Evolutionary conservation across 371 early-diverging fungal species (phyloP), one percentile per base, ranked within the genome.

Genomic region (Smittium culicis): DNA sequence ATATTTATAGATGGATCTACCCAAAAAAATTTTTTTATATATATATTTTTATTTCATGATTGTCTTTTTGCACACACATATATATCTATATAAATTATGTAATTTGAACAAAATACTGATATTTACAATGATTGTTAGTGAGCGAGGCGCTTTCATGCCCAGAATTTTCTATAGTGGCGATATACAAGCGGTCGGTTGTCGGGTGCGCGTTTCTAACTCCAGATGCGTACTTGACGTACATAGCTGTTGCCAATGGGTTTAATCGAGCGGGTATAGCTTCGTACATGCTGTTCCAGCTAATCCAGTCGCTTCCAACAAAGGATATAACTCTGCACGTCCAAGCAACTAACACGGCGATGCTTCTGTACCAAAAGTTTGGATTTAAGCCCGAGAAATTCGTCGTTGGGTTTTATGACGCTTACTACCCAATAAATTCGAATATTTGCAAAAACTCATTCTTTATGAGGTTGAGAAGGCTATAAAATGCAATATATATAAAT

Each of bases 201-300:
- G 96, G 92, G 11, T 92, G 93, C 78, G 94, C 90, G 0, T 91
- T 96, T 70, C 88, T 93, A 84, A 91, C 94, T 1, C 94, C 96
- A 0, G 92, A 91, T 45, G 90, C 89, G 1, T 96, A 96, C 71
- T 84, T 95, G 45, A 88, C 94, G 14, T 96, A 92, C 70, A 79
- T 96, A 60, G 89, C 88, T 17, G 94, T 96, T 8, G 74, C 81
- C 1, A 85, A 88, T 16, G 94, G 92, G 14, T 96, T 94, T 93
- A 85, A 86, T 64, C 80, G 82, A 54, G 85, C 85, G 0, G 91
- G 92, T 16, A 87, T 94, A 68, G 95, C 88, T 67, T 85, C 85
- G 68, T 89, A 88, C 67, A 91, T 94, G 90, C 68, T 93, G 11
- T 89, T 86, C 73, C 86, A 89, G 70, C 72, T 94, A 61, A 88